Base-by-base conservation (phyloP, 1,284 basidiomycete genomes). In the Pholiota adiposa region DNA sequence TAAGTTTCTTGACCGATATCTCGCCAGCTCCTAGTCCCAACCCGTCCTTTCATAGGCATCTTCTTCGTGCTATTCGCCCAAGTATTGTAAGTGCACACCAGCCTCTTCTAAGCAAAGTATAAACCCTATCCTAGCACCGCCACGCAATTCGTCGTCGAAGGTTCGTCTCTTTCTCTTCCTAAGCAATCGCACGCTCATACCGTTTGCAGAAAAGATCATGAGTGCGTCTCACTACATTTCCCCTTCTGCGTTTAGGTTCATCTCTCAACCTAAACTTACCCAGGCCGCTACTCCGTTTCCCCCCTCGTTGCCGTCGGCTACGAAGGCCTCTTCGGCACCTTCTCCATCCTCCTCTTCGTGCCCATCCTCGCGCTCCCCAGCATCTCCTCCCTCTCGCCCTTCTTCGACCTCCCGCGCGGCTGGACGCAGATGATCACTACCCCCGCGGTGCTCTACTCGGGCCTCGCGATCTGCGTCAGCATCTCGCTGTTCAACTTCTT, bases 401-500 rank as follows among this genome's bases (percentile, higher is more conserved):
- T 95, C 77, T 98, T 99, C 75, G 96, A 99, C 77, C 85, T 98
- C 56, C 83, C 88, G 19, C 88, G 92, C 58, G 97, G 96, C 38
- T 97, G 92, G 88, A 77, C 86, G 67, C 96, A 99, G 77, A 94
- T 97, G 80, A 80, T 94, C 61, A 75, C 86, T 68, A 92, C 88
- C 34, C 88, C 92, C 0, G 75, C 83, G 16, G 95, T 99, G 23
- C 80, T 95, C 49, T 86, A 85, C 72, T 89, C 90, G 51, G 88
- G 87, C 16, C 72, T 97, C 50, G 90, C 87, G 49, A 93, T 96
- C 70, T 92, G 92, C 50, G 76, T 86, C 70, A 89, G 85, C 61
- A 98, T 98, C 65, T 84, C 94, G n/a, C 77, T 96, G 23, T 99
- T 97, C 87, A 99, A 99, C 79, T 96, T 89, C 76, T 97, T 96